phyloP scores from a whole-genome alignment of 768 basidiomycete genomes.

The Terana coerulea region DNA sequence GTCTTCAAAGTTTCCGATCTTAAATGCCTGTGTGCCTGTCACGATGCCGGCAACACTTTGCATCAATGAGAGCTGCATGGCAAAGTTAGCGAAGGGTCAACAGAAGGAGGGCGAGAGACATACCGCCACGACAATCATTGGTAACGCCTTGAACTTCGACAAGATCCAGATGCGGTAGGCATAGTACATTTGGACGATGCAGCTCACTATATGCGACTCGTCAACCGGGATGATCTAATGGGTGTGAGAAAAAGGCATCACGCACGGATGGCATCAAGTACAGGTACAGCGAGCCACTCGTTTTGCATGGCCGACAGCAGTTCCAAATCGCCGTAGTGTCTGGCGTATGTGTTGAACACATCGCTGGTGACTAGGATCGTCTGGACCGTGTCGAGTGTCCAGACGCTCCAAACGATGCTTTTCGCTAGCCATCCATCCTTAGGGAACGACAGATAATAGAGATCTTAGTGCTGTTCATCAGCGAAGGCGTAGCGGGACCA shows the following conservation, averaged over 20 bases:
- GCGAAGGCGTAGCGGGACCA: not conserved
- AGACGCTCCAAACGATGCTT: constrained; percentile 11
- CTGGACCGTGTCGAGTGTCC: constrained; percentile 8
- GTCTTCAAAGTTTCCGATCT: not conserved
- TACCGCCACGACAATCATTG: not conserved
- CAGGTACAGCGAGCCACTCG: not conserved
- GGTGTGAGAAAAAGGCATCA: not conserved
- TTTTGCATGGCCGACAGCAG: not conserved
- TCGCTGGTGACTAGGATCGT: constrained; percentile 19
- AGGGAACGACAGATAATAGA: constrained; percentile 12
- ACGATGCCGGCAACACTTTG: too few species aligned
- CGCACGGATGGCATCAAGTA: not conserved
- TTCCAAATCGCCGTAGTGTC: constrained; percentile 19
- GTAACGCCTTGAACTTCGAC: not conserved
- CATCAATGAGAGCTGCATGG: not conserved
- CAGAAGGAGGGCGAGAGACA: too few species aligned
- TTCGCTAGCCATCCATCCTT: constrained; percentile 3
- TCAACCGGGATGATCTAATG: too few species aligned
- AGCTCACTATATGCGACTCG: too few species aligned
- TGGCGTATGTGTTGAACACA: constrained; percentile 23
- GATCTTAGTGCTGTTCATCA: not conserved
- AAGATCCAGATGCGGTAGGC: not conserved
- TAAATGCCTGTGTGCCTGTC: not conserved
- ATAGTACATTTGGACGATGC: not conserved
- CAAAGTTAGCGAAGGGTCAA: too few species aligned